Conservation (phyloP, 1,284 basidiomycete species). For the Fistulinella cinereoalba region DNA sequence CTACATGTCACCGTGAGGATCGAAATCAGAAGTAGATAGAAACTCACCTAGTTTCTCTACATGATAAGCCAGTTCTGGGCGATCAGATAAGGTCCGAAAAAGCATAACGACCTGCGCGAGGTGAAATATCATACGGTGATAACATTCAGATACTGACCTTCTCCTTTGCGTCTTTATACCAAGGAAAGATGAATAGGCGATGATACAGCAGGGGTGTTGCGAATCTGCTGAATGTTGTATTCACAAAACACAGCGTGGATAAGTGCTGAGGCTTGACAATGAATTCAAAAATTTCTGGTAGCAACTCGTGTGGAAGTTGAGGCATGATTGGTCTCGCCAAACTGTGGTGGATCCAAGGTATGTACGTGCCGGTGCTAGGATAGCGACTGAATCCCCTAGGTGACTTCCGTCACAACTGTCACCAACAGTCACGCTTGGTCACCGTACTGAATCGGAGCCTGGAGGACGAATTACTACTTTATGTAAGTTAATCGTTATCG, state of each 20-base stretch:
- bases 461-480: too few species aligned
- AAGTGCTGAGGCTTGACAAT: slow-evolving; percentile 53
- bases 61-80: slow-evolving; percentile 49
- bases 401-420: too few species aligned
- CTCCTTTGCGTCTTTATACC: slow-evolving; percentile 59
- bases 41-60: slow-evolving; percentile 54
- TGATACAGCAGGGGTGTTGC: slow-evolving; percentile 51
- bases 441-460: too few species aligned
- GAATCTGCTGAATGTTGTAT: slow-evolving; percentile 49
- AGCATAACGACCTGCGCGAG: slow-evolving; percentile 46
- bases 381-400: too few species aligned
- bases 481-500: too few species aligned
- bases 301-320: slow-evolving; percentile 59
- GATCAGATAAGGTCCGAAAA: slow-evolving; percentile 48
- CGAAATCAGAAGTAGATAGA: neutral
- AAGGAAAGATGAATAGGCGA: slow-evolving; percentile 57
- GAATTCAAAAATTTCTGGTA: slow-evolving; percentile 51
- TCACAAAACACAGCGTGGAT: slow-evolving; percentile 51
- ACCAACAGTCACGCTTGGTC: too few species aligned
- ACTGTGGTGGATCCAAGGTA: too few species aligned
- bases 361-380: too few species aligned
- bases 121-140: neutral
- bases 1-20: slow-evolving; percentile 33
- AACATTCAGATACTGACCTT: slow-evolving; percentile 40
- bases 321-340: too few species aligned